A percentile compares a stretch with the other conserved stretches of the same genome.
Conservation (phyloP, 495 filamentous ascomycete species). For the Hypoxylon rickii region DNA sequence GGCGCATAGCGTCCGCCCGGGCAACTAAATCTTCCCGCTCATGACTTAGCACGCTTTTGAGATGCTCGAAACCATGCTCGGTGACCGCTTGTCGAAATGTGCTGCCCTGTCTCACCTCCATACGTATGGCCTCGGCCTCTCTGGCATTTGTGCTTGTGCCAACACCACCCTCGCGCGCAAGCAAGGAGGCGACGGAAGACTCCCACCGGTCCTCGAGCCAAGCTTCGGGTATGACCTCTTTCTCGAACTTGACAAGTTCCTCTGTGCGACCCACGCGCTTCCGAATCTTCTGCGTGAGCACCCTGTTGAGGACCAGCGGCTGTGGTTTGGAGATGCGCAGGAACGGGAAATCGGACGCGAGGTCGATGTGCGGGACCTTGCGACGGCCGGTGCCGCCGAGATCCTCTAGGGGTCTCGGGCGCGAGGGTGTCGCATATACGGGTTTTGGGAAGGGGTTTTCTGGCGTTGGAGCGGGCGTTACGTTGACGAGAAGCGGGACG, state of each 20-base stretch:
- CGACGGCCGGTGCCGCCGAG: constrained; percentile 56
- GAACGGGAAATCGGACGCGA: constrained; percentile 66
- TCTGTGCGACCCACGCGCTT: constrained; percentile 46
- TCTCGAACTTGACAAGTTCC: not conserved
- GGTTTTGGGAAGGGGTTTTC: constrained; percentile 42
- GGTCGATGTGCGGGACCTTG: constrained; percentile 62
- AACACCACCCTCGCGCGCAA: too few relatives aligned
- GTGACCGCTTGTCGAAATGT: constrained; percentile 8
- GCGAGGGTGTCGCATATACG: constrained; percentile 47
- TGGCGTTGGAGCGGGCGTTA: constrained; percentile 31
- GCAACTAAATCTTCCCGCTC: constrained; percentile 40
- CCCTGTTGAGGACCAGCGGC: constrained; percentile 57
- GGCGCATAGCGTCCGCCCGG: constrained; percentile 52
- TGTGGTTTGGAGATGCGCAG: constrained; percentile 74
- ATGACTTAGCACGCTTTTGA: constrained; percentile 11
- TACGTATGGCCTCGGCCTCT: constrained; percentile 12
- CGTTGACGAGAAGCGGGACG: constrained; percentile 39
- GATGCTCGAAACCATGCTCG: constrained; percentile 12
- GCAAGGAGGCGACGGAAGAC: too few relatives aligned
- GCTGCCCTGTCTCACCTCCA: not conserved
- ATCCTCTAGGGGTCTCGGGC: constrained; percentile 47
- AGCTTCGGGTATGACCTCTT: constrained; percentile 48
- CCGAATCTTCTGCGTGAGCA: constrained; percentile 57
- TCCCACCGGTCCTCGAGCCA: constrained; percentile 66
- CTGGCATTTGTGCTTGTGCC: too few relatives aligned